phyloP scores from a whole-genome alignment of 352 stramenopile species.

The Phytophthora quininea region DNA sequence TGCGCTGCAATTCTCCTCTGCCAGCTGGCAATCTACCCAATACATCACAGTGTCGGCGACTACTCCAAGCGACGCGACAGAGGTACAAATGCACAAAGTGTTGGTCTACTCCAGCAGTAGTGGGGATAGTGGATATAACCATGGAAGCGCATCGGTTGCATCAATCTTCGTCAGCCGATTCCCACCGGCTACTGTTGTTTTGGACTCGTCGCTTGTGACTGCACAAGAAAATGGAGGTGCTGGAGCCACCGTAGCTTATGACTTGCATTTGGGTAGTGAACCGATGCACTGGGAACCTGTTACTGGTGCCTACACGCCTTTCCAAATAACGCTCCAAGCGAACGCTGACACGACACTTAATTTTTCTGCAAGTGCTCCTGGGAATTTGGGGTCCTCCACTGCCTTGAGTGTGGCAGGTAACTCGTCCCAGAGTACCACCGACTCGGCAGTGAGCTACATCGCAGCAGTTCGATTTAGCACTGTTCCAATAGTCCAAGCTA shows the following conservation, averaged over 20 bases:
- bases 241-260: constrained; percentile 37
- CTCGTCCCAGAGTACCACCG: constrained; percentile 47
- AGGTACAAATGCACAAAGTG: constrained; percentile 38
- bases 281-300: constrained; percentile 71
- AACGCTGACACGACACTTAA: constrained; percentile 55
- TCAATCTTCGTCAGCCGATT: constrained; percentile 52
- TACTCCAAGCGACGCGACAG: constrained; percentile 5
- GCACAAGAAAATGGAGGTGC: constrained; percentile 49
- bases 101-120: constrained; percentile 31
- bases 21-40: constrained; percentile 36
- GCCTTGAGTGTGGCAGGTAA: constrained; percentile 53
- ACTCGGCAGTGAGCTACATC: constrained; percentile 31
- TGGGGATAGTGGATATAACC: constrained; percentile 50
- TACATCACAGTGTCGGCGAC: constrained; percentile 31
- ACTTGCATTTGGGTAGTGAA: constrained; percentile 48
- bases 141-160: constrained; percentile 15
- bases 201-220: constrained; percentile 41
- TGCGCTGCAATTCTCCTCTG: constrained; percentile 33
- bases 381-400: constrained; percentile 10
- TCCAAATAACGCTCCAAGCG: constrained; percentile 37
- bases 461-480: constrained; percentile 52
- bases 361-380: constrained; percentile 25
- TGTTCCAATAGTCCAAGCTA: constrained; percentile 27
- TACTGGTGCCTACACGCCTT: constrained; percentile 38
- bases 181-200: constrained; percentile 37